phyloP scores from a whole-genome alignment of 345 rosid species.

The Brassica juncea region DNA sequence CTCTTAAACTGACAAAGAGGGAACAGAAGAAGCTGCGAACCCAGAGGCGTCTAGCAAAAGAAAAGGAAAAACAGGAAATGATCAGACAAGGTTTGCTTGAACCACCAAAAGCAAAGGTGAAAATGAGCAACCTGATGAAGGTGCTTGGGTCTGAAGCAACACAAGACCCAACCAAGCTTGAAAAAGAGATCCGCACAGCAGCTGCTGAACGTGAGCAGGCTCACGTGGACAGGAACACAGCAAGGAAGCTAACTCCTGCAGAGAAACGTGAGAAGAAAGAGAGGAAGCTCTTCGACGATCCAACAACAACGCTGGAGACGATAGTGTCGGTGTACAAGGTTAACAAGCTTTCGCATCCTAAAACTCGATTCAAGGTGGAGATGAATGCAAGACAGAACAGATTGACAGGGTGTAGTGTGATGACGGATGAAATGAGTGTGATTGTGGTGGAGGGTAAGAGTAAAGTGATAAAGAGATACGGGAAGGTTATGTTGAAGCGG shows the following conservation, averaged over 20 bases:
- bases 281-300: slow-evolving; percentile 83
- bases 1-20: slow-evolving; percentile 80
- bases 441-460: slow-evolving; percentile 92
- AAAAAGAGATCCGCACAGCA: slow-evolving; percentile 84
- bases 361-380: slow-evolving; percentile 89
- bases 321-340: slow-evolving; percentile 81
- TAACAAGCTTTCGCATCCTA: slow-evolving; percentile 73
- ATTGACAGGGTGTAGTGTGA: slow-evolving; percentile 76
- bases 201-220: slow-evolving; percentile 99
- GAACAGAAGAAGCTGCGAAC: slow-evolving; percentile 96
- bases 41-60: slow-evolving; percentile 82
- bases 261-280: slow-evolving; percentile 94
- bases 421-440: slow-evolving; percentile 66
- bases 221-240: slow-evolving; percentile 81
- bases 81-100: slow-evolving; percentile 90
- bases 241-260: slow-evolving; percentile 90
- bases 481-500: slow-evolving; percentile 81
- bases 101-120: slow-evolving; percentile 92
- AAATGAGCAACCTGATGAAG: slow-evolving; percentile 93
- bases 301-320: slow-evolving; percentile 59
- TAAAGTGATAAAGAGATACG: slow-evolving; percentile 84
- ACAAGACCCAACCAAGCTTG: slow-evolving; percentile 93
- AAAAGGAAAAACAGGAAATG: slow-evolving; percentile 94
- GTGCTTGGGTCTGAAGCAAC: slow-evolving; percentile 95
- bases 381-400: slow-evolving; percentile 87